Evolutionary conservation across 2,329 filamentous ascomycete genomes (phyloP).

Genomic region (Pyrenochaeta sp.): DNA sequence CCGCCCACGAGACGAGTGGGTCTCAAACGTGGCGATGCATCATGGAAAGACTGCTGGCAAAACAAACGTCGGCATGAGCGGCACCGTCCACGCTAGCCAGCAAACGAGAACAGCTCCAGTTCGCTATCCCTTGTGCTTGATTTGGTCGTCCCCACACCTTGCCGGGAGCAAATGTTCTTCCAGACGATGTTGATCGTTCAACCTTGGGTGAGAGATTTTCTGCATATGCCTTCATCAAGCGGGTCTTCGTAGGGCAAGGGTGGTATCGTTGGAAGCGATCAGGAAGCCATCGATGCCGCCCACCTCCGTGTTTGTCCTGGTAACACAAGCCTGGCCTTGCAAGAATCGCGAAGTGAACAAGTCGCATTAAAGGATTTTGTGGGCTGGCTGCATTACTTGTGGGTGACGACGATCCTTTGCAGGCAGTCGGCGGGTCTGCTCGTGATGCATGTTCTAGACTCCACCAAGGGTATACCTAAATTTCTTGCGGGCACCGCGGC

Average conservation of each 20-base stretch:
- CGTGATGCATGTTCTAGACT: constrained; percentile 46
- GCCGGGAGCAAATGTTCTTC: background rate
- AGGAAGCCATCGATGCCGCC: constrained; percentile 1
- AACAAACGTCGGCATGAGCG: constrained; percentile 33
- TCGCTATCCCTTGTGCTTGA: constrained; percentile 28
- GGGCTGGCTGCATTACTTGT: constrained; percentile 27
- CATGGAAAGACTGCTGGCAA: constrained; percentile 32
- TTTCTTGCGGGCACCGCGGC: constrained; percentile 37
- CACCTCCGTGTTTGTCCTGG: constrained; percentile 17
- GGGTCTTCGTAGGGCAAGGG: background rate
- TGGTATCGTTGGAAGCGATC: constrained; percentile 3
- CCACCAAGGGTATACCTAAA: constrained; percentile 30
- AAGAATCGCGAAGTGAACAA: constrained; percentile 21
- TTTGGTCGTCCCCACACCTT: constrained; percentile 21
- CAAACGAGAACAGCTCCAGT: constrained; percentile 11
- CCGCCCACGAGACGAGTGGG: constrained; percentile 48
- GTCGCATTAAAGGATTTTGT: constrained; percentile 24
- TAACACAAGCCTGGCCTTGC: constrained; percentile 20
- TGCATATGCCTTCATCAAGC: background rate
- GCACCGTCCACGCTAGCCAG: constrained; percentile 23
- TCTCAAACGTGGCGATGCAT: constrained; percentile 47
- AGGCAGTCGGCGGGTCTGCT: constrained; percentile 19
- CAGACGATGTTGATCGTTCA: constrained; percentile 2
- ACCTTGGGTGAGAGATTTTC: constrained; percentile 13
- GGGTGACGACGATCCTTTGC: constrained; percentile 34